Conservation (phyloP, 352 stramenopile genomes). For the Phytophthora idaei region DNA sequence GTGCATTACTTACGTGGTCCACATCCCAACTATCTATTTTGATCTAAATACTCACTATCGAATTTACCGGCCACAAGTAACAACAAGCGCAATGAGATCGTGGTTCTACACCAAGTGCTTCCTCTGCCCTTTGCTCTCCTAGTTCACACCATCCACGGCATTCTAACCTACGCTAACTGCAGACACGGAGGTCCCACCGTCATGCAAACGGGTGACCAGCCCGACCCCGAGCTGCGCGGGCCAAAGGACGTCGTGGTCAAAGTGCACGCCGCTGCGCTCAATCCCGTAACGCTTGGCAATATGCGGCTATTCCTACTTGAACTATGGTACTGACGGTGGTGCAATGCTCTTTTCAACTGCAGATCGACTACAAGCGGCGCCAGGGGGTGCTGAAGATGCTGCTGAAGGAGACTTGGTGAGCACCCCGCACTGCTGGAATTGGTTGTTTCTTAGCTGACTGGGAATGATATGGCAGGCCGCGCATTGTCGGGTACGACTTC, state of each 20-base stretch:
- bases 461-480: slow-evolving; percentile 43
- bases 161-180: slow-evolving; percentile 6
- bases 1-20: too few relatives aligned
- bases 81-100: slow-evolving; percentile 51
- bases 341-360: slow-evolving; percentile 4
- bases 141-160: not conserved
- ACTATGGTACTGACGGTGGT: not conserved
- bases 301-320: not conserved
- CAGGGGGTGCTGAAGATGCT: slow-evolving; percentile 76
- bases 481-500: slow-evolving; percentile 76
- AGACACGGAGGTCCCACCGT: slow-evolving; percentile 70
- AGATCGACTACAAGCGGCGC: slow-evolving; percentile 86
- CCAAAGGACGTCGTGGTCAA: slow-evolving; percentile 67
- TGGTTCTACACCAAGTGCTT: slow-evolving; percentile 79
- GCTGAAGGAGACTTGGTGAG: slow-evolving; percentile 46
- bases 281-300: slow-evolving; percentile 44
- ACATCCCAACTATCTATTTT: too few relatives aligned
- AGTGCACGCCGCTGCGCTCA: slow-evolving; percentile 65
- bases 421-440: not conserved
- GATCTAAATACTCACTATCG: too few relatives aligned
- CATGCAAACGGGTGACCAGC: slow-evolving; percentile 63
- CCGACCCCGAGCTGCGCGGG: slow-evolving; percentile 51
- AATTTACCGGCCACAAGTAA: too few relatives aligned
- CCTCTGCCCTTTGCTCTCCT: not conserved
- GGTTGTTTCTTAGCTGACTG: not conserved